phyloP scores from a whole-genome alignment of 2,329 filamentous ascomycete species.

The Cucurbitaria berberidis region DNA sequence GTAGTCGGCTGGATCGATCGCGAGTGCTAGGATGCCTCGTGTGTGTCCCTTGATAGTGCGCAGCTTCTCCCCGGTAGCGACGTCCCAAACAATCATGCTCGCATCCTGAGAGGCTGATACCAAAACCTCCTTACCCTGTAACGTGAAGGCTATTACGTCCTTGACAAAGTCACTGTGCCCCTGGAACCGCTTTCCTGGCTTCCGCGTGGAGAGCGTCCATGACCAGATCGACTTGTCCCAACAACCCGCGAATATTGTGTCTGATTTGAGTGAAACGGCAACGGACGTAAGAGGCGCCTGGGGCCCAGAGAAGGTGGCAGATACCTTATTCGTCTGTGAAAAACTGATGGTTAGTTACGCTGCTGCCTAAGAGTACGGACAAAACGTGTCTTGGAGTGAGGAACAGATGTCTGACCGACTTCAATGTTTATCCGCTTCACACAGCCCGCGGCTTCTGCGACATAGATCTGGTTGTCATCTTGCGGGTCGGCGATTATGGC shows the following conservation, averaged over 20 bases:
- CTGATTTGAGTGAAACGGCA: constrained; percentile 34
- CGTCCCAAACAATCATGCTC: constrained; percentile 76
- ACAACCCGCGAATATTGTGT: constrained; percentile 79
- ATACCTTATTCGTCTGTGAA: constrained; percentile 44
- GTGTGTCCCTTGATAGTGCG: constrained; percentile 79
- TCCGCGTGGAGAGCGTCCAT: constrained; percentile 64
- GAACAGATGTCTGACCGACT: constrained; percentile 63
- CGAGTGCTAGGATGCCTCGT: constrained; percentile 80
- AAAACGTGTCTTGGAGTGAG: not conserved
- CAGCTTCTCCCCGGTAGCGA: constrained; percentile 69
- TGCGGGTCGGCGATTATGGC: constrained; percentile 73
- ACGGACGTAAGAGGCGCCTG: constrained; percentile 70
- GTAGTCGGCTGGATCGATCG: constrained; percentile 67
- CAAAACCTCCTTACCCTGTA: constrained; percentile 65
- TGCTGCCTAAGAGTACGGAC: not conserved
- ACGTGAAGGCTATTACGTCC: constrained; percentile 67
- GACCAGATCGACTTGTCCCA: constrained; percentile 96
- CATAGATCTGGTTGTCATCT: constrained; percentile 68
- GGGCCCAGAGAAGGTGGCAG: constrained; percentile 71
- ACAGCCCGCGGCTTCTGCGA: constrained; percentile 86
- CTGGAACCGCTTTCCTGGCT: constrained; percentile 63
- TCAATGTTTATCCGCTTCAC: constrained; percentile 76
- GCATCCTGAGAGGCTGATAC: constrained; percentile 57
- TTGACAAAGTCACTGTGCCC: constrained; percentile 95
- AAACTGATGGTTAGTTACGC: constrained; percentile 15